Conservation (phyloP, 1,284 basidiomycete genomes). For the Paramarasmius palmivorus region DNA sequence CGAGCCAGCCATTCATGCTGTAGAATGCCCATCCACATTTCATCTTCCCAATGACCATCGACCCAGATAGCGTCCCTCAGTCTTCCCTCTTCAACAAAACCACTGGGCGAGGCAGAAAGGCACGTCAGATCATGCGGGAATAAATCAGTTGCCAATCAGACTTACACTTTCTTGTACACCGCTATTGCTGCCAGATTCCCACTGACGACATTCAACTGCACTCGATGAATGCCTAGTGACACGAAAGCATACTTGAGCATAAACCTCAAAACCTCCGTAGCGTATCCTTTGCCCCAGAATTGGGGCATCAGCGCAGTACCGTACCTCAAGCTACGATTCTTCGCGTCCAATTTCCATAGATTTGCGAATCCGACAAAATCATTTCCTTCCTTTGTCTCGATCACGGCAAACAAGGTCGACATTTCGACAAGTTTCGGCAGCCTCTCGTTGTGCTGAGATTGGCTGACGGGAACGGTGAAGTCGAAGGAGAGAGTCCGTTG, state of each 20-base stretch:
- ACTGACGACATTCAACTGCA: constrained; percentile 30
- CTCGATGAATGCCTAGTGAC: constrained; percentile 32
- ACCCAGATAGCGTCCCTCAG: constrained; percentile 24
- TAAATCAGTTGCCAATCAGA: constrained; percentile 1
- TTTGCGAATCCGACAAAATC: constrained; percentile 6
- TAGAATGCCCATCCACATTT: constrained; percentile 23
- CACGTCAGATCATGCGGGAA: background rate
- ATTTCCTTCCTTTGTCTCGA: constrained; percentile 1
- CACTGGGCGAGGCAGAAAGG: constrained; percentile 8
- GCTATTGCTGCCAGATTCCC: constrained; percentile 30
- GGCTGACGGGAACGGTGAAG: background rate
- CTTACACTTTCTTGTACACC: constrained; percentile 35
- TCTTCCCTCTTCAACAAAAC: constrained; percentile 26
- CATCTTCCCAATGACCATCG: constrained; percentile 25
- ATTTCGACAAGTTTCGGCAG: background rate
- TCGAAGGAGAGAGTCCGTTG: background rate
- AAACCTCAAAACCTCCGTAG: constrained; percentile 31
- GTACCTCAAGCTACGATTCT: constrained; percentile 30
- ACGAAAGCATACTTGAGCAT: constrained; percentile 33
- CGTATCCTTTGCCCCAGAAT: constrained; percentile 35
- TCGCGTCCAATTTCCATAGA: background rate
- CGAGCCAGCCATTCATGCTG: constrained; percentile 23
- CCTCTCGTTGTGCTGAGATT: background rate
- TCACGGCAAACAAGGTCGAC: background rate
- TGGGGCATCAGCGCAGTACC: constrained; percentile 29